Conservation (phyloP, 2,329 filamentous ascomycete genomes). For the Colletotrichum chrysophilum region DNA sequence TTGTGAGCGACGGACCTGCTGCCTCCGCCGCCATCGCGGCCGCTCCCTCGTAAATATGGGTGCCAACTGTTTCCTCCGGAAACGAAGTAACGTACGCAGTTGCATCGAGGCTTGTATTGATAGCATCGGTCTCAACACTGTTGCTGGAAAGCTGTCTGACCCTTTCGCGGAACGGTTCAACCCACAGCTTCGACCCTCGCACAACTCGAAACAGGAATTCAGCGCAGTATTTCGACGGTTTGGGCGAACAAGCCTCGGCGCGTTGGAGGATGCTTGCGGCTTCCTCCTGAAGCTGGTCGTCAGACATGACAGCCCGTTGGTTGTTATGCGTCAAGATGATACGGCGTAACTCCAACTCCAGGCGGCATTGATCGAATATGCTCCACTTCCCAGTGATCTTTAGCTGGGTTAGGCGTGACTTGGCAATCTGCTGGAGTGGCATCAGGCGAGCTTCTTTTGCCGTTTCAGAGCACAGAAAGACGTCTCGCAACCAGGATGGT, state of each 20-base stretch:
- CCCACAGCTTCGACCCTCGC: not conserved
- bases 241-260: not conserved
- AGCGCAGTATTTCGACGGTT: not conserved
- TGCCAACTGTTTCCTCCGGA: fast-evolving
- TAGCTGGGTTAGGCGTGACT: not conserved
- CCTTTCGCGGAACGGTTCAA: not conserved
- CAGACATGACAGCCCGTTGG: not conserved
- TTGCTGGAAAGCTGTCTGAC: not conserved
- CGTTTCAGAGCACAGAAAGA: conserved; percentile 12
- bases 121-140: not conserved
- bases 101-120: too few relatives aligned
- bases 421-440: not conserved
- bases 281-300: not conserved
- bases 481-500: conserved; percentile 28
- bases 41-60: fast-evolving
- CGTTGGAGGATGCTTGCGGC: not conserved
- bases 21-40: fast-evolving
- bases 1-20: not conserved
- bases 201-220: not conserved
- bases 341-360: not conserved
- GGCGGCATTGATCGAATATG: not conserved
- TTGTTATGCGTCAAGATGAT: not conserved
- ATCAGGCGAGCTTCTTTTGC: conserved; percentile 14
- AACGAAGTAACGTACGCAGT: too few relatives aligned
- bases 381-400: not conserved